These are phyloP conservation scores for Fusarium aywerte DNA, from an alignment of 2,329 filamentous ascomycete species.

Conservation along the genomic window DNA sequence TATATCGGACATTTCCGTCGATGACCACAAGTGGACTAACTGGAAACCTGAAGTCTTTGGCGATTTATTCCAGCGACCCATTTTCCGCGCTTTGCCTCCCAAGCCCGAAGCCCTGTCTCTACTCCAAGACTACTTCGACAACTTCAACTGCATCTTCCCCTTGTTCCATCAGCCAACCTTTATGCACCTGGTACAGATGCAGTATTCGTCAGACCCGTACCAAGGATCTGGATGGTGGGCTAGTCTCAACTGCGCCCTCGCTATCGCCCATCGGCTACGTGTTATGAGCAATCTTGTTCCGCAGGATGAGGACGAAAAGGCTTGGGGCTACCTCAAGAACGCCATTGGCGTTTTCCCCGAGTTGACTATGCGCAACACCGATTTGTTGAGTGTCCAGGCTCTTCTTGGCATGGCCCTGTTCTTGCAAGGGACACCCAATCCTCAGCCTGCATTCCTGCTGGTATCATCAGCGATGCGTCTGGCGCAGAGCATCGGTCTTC, in stretches of 20 bases:
- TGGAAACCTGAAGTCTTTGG: constrained; percentile 99
- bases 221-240: constrained; percentile 99
- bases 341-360: constrained; percentile 93
- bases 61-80: constrained; percentile 85
- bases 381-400: constrained; percentile 93
- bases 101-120: constrained; percentile 90
- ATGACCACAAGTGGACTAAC: constrained; percentile 95
- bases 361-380: constrained; percentile 94
- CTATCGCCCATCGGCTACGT: constrained; percentile 90
- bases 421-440: constrained; percentile 95
- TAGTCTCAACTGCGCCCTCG: constrained; percentile 90
- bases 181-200: constrained; percentile 94
- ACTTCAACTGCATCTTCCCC: constrained; percentile 99
- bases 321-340: constrained; percentile 96
- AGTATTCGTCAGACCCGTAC: constrained; percentile 93
- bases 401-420: constrained; percentile 94
- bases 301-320: constrained; percentile 90
- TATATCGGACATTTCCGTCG: constrained; percentile 89
- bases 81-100: constrained; percentile 84
- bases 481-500: constrained; percentile 92
- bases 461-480: constrained; percentile 90
- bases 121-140: constrained; percentile 94
- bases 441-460: constrained; percentile 91
- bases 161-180: constrained; percentile 98
- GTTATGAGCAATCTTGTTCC: constrained; percentile 96